Evolutionary conservation across 2,329 filamentous ascomycete genomes (phyloP).

Genomic region (Aphanoascus verrucosus): DNA sequence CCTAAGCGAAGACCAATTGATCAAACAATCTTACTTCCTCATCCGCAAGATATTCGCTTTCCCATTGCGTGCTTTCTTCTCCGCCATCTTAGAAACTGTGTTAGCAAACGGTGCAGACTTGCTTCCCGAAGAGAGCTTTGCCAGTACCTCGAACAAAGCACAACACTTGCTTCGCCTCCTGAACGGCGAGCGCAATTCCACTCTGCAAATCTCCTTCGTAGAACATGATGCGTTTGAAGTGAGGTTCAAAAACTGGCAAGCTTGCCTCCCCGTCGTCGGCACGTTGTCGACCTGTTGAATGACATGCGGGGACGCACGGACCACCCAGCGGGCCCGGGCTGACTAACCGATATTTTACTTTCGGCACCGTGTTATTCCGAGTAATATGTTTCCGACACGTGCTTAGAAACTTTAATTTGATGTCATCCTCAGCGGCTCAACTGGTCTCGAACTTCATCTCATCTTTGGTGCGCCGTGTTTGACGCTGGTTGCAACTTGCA

Average conservation of each 20-base stretch:
- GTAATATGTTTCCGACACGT: background rate
- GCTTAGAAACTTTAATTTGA: too few species aligned
- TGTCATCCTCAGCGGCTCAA: background rate
- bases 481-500: too few species aligned
- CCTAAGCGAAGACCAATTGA: background rate
- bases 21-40: slow-evolving; percentile 39
- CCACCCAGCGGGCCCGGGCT: background rate
- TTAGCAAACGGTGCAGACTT: background rate
- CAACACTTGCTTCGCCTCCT: slow-evolving; percentile 63
- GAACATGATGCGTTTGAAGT: slow-evolving; percentile 53
- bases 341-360: background rate
- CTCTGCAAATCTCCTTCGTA: slow-evolving; percentile 69
- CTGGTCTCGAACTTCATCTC: too few species aligned
- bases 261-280: background rate
- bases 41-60: slow-evolving; percentile 52
- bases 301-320: slow-evolving; percentile 7
- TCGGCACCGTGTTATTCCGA: background rate
- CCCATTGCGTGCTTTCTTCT: slow-evolving; percentile 61
- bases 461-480: too few species aligned
- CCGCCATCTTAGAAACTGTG: slow-evolving; percentile 47
- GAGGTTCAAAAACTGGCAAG: background rate
- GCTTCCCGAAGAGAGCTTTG: too few species aligned
- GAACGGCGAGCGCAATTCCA: slow-evolving; percentile 65
- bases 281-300: background rate
- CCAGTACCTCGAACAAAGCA: slow-evolving; percentile 68